These are phyloP conservation scores for Mychonastes homosphaera DNA, from an alignment of 139 green algal species.

Conservation along the genomic window DNA sequence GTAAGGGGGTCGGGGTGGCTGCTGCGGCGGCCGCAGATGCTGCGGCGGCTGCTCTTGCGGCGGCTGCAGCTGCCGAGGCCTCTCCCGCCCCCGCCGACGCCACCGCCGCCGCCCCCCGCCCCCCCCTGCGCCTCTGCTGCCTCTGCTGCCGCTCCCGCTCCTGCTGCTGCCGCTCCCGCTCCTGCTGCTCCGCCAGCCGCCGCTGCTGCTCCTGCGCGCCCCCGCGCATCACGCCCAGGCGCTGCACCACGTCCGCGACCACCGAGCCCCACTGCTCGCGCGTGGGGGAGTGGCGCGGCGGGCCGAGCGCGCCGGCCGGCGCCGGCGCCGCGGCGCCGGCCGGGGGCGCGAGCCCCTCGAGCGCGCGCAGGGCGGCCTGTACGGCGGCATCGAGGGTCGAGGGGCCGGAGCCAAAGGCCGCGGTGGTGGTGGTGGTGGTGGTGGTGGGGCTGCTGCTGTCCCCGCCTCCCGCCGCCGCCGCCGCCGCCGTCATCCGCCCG, in stretches of 20 bases:
- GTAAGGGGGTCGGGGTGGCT: background rate
- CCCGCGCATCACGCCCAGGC: constrained; percentile 7
- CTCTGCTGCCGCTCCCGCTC: background rate
- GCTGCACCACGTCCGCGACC: background rate
- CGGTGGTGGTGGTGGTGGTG: background rate
- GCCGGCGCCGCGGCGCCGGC: constrained; percentile 21
- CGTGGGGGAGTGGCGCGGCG: background rate
- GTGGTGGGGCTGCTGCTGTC: background rate
- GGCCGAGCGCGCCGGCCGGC: constrained; percentile 15
- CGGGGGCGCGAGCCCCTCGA: constrained; percentile 9
- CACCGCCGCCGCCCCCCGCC: too few relatives aligned
- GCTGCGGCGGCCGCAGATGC: background rate
- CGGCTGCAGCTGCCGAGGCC: background rate
- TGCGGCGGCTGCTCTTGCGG: background rate
- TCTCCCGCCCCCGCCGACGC: background rate
- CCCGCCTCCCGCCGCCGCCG: background rate
- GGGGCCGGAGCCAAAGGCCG: background rate
- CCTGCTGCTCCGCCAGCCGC: background rate
- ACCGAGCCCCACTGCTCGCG: background rate
- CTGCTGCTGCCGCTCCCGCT: constrained; percentile 3
- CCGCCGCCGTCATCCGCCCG: background rate
- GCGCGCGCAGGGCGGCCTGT: background rate
- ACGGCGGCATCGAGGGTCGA: background rate
- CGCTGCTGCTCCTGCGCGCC: constrained; percentile 3
- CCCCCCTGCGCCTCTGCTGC: background rate